Percentiles rank a stretch among this genome's conserved stretches.
Conservation (phyloP, 2,329 filamentous ascomycete genomes). For the Aspergillus cejpii region DNA sequence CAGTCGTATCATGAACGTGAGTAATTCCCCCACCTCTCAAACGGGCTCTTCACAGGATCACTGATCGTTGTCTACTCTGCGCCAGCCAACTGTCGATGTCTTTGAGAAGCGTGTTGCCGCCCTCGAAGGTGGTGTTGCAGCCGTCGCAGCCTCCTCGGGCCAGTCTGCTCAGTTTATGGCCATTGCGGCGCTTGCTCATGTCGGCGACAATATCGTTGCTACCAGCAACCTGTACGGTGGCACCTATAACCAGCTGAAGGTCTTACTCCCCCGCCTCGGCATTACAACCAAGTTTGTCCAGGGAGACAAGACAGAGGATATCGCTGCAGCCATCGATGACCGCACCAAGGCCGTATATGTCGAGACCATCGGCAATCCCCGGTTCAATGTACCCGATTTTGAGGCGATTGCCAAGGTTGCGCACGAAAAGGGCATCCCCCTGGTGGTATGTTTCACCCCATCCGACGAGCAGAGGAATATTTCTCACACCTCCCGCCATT, state of each 20-base stretch:
- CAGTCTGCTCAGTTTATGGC: conserved; percentile 91
- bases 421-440: conserved; percentile 61
- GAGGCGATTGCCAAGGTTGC: conserved; percentile 78
- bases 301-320: conserved; percentile 71
- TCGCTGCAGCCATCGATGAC: conserved; percentile 78
- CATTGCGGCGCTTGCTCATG: conserved; percentile 72
- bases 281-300: conserved; percentile 82
- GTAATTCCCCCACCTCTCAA: conserved; percentile 22
- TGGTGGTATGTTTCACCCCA: conserved; percentile 46
- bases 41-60: neutral
- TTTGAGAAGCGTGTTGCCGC: conserved; percentile 97
- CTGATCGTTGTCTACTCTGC: neutral
- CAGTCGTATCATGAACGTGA: conserved; percentile 87
- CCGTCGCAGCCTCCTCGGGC: conserved; percentile 76
- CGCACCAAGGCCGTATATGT: conserved; percentile 89
- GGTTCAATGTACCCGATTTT: conserved; percentile 88
- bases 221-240: conserved; percentile 89
- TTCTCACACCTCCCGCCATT: neutral
- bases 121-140: conserved; percentile 83
- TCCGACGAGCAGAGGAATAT: neutral
- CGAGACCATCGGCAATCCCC: conserved; percentile 89
- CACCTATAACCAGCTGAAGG: conserved; percentile 97
- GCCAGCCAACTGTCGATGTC: conserved; percentile 80
- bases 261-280: conserved; percentile 77
- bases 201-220: conserved; percentile 87